Percentiles rank a stretch among this genome's conserved stretches.
Evolutionary conservation across 768 basidiomycete genomes (phyloP).

Genomic region (Lepiota subincarnata): DNA sequence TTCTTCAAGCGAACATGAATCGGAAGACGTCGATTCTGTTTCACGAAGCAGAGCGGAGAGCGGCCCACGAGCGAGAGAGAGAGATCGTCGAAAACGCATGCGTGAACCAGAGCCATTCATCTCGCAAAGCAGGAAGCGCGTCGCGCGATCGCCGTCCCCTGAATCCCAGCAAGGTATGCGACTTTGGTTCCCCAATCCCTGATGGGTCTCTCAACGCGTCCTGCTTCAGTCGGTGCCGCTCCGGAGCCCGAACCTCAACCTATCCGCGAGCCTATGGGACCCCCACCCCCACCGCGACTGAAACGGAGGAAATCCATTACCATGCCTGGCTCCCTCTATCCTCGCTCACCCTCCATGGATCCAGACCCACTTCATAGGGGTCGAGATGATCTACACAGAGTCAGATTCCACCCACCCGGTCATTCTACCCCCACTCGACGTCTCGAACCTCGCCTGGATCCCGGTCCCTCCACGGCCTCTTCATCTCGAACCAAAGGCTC

Average conservation of each 20-base stretch:
- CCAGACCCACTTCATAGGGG: slow-evolving; percentile 32
- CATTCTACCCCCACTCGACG: background rate
- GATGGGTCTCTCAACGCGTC: background rate
- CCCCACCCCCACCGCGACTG: slow-evolving; percentile 16
- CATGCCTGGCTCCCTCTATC: slow-evolving; percentile 79
- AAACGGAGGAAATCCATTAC: slow-evolving; percentile 44
- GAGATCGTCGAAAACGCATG: slow-evolving; percentile 4
- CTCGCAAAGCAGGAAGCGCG: background rate
- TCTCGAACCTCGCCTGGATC: background rate
- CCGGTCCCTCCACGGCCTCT: background rate
- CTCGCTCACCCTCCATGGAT: slow-evolving; percentile 65
- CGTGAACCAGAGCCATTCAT: slow-evolving; percentile 2
- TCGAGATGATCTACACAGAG: background rate
- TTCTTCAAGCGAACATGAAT: slow-evolving; percentile 1
- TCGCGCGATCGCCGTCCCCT: background rate
- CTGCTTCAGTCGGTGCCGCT: background rate
- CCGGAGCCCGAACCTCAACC: background rate
- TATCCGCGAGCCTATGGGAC: slow-evolving; percentile 2
- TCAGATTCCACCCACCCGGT: background rate
- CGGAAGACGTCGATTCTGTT: slow-evolving; percentile 1
- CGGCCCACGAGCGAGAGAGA: background rate
- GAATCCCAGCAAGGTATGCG: background rate
- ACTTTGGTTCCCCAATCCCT: background rate
- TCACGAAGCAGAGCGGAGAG: background rate
- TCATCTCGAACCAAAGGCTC: slow-evolving; percentile 1